Percentiles rank a stretch among this genome's conserved stretches.
phyloP scores from a whole-genome alignment of 768 basidiomycete genomes.

The Auricularia auricula-judae region DNA sequence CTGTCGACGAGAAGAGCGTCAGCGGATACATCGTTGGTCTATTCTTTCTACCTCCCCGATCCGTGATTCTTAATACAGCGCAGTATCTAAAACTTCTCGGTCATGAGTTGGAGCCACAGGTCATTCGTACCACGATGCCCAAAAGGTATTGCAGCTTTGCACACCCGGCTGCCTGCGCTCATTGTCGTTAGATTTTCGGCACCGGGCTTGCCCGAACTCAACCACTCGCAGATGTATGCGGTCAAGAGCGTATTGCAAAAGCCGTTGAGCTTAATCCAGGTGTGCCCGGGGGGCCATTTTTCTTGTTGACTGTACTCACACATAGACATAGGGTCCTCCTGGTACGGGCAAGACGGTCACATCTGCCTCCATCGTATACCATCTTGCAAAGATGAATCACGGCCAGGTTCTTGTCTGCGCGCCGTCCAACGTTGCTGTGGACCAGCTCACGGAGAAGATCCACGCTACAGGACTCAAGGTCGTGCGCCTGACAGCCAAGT shows the following conservation, averaged over 20 bases:
- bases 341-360: constrained; percentile 99
- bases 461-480: constrained; percentile 98
- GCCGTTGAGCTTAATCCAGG: constrained; percentile 90
- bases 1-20: constrained; percentile 98
- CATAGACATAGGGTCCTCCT: constrained; percentile 57
- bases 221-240: constrained; percentile 99
- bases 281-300: constrained; percentile 2
- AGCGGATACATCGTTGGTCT: constrained; percentile 88
- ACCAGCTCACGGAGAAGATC: constrained; percentile 98
- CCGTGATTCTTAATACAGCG: neutral
- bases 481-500: constrained; percentile 94
- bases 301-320: neutral
- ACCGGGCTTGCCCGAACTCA: constrained; percentile 93
- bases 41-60: neutral
- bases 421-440: constrained; percentile 97
- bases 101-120: constrained; percentile 93
- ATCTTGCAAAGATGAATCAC: constrained; percentile 98
- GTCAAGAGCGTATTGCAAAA: constrained; percentile 99
- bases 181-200: constrained; percentile 59
- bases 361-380: constrained; percentile 96
- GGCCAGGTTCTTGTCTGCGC: constrained; percentile 98
- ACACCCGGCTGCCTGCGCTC: neutral
- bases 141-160: constrained; percentile 37
- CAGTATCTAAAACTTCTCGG: constrained; percentile 98
- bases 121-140: constrained; percentile 84